These are phyloP conservation scores for Lactifluus echinatus DNA, from an alignment of 768 basidiomycete species.

Conservation along the genomic window DNA sequence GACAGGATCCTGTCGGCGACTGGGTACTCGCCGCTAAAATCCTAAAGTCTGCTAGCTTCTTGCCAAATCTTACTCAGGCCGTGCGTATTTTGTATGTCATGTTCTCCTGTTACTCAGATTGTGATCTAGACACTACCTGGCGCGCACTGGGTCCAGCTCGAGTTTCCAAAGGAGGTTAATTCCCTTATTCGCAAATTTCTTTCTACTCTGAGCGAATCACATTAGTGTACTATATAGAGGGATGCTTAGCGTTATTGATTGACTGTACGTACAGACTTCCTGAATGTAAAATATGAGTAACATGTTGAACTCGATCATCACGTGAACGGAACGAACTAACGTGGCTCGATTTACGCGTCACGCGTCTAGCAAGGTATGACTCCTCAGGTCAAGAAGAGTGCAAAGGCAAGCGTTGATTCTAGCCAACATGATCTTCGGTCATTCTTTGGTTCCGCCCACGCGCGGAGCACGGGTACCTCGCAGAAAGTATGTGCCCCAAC, in stretches of 20 bases:
- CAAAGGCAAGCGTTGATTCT: neutral
- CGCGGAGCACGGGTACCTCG: neutral
- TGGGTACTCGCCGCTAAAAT: conserved; percentile 28
- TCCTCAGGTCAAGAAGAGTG: conserved; percentile 4
- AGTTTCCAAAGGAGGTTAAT: conserved; percentile 48
- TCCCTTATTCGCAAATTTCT: conserved; percentile 45
- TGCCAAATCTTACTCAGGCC: conserved; percentile 30
- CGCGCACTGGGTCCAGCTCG: conserved; percentile 66
- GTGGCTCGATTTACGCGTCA: neutral
- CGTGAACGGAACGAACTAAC: neutral
- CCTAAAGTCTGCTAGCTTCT: conserved; percentile 24
- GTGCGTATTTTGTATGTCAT: conserved; percentile 22
- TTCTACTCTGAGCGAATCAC: conserved; percentile 5
- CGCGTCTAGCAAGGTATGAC: conserved; percentile 1
- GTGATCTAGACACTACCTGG: conserved; percentile 37
- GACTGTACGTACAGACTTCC: neutral
- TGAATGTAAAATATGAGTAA: too few relatives aligned
- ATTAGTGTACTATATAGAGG: neutral
- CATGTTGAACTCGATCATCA: too few relatives aligned
- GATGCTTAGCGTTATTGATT: too few relatives aligned
- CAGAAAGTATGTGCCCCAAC: neutral
- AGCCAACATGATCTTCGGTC: conserved; percentile 5
- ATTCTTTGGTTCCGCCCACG: conserved; percentile 9
- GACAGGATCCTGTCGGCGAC: conserved; percentile 37
- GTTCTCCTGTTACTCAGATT: neutral